phyloP scores from a whole-genome alignment of 305 asterid genomes.

The Fraxinus nigra region DNA sequence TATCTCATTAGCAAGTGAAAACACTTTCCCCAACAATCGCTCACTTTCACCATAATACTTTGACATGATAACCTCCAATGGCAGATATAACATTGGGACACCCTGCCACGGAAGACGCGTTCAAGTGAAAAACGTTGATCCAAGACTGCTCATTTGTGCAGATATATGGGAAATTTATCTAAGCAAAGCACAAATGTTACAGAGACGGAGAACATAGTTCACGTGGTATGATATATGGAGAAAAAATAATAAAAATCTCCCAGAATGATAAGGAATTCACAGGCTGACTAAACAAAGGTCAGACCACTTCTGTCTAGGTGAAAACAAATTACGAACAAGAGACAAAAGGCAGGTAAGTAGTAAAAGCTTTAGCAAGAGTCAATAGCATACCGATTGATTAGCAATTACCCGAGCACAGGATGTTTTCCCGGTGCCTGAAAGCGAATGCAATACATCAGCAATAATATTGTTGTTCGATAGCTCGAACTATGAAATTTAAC shows the following conservation, averaged over 20 bases:
- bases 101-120: slow-evolving; percentile 48
- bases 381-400: slow-evolving; percentile 71
- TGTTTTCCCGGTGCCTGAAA: slow-evolving; percentile 97
- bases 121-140: slow-evolving; percentile 14
- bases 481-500: slow-evolving; percentile 8
- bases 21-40: slow-evolving; percentile 85
- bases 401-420: slow-evolving; percentile 99
- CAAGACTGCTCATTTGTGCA: slow-evolving; percentile 11
- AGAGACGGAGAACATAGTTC: slow-evolving; percentile 5
- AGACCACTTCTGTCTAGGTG: neutral
- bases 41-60: slow-evolving; percentile 97
- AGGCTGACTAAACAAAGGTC: neutral
- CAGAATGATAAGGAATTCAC: neutral
- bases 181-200: neutral
- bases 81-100: slow-evolving; percentile 81
- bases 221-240: slow-evolving; percentile 1
- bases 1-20: slow-evolving; percentile 86
- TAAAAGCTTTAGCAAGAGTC: slow-evolving; percentile 25
- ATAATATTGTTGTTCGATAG: slow-evolving; percentile 5
- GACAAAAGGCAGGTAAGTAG: slow-evolving; percentile 2
- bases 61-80: slow-evolving; percentile 89
- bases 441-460: slow-evolving; percentile 30
- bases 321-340: neutral
- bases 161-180: slow-evolving; percentile 9
- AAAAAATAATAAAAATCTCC: neutral